Evolutionary conservation across 441 rosid species (phyloP).

Genomic region (Pelargonium myrrhifolium): DNA sequence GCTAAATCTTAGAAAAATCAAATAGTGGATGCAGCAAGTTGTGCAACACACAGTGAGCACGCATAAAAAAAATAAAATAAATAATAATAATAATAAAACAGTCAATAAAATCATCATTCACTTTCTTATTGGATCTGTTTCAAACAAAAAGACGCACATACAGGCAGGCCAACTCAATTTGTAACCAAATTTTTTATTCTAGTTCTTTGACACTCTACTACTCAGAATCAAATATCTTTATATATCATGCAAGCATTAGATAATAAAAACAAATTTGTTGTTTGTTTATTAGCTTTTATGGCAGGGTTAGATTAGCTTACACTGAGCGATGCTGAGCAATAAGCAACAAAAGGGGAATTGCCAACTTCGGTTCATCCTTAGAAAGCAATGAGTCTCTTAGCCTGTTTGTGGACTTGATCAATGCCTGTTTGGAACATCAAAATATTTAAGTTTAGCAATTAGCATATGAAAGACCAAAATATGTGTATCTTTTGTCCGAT

Average conservation of each 20-base stretch:
- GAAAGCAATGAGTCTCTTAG: conserved; percentile 91
- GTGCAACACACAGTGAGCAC: not conserved
- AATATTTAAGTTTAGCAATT: conserved; percentile 8
- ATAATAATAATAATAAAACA: no score
- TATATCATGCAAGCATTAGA: not conserved
- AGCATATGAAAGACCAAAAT: not conserved
- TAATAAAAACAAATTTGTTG: not conserved
- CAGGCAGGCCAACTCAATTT: not conserved
- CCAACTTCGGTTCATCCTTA: conserved; percentile 94
- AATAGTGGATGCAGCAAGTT: not conserved
- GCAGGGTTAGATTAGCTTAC: conserved; percentile 42
- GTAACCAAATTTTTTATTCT: no score
- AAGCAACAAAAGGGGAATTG: conserved; percentile 84
- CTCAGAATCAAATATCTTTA: not conserved
- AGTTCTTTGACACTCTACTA: not conserved
- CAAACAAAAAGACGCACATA: not conserved
- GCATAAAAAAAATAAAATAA: no score
- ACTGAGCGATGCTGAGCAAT: conserved; percentile 96
- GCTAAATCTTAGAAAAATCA: not conserved
- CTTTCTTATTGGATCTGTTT: not conserved
- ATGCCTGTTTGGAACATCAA: conserved; percentile 51
- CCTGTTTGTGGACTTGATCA: conserved; percentile 89
- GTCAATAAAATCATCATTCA: not conserved
- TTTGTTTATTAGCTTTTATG: not conserved
- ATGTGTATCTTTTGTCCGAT: not conserved